Conservation (phyloP, 352 stramenopile species). For the Globisporangium acanthophoron region DNA sequence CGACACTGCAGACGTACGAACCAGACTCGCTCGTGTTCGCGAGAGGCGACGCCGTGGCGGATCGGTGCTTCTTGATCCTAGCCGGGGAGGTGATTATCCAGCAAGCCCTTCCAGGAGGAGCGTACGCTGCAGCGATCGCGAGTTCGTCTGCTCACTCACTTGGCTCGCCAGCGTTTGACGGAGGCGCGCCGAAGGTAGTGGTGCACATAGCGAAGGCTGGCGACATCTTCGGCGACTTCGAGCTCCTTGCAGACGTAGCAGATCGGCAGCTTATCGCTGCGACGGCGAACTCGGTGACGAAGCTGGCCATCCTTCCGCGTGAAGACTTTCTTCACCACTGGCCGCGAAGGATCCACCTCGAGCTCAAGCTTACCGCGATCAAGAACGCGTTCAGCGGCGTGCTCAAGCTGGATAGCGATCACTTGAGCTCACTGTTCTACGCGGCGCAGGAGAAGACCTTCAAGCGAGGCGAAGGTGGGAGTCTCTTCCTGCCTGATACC, state of each 20-base stretch:
- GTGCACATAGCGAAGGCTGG: constrained; percentile 25
- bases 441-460: constrained; percentile 25
- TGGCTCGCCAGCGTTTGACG: constrained; percentile 1
- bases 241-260: constrained; percentile 20
- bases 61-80: constrained; percentile 34
- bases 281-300: constrained; percentile 17
- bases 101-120: constrained; percentile 14
- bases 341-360: constrained; percentile 18
- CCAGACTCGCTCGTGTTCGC: constrained; percentile 28
- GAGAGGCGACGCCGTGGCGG: constrained; percentile 18
- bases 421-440: constrained; percentile 45
- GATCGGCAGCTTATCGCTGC: constrained; percentile 27
- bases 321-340: constrained; percentile 28
- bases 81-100: constrained; percentile 30
- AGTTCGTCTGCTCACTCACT: background rate
- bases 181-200: constrained; percentile 14
- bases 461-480: constrained; percentile 33
- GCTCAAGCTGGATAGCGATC: constrained; percentile 28
- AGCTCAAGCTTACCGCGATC: constrained; percentile 28
- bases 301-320: constrained; percentile 30
- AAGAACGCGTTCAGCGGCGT: constrained; percentile 24
- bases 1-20: constrained; percentile 22
- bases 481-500: too few species aligned
- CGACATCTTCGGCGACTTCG: constrained; percentile 45
- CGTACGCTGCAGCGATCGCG: background rate